A percentile compares a stretch with the other conserved stretches of the same genome.
Conservation (phyloP, 345 rosid genomes). For the Bretschneidera sinensis region DNA sequence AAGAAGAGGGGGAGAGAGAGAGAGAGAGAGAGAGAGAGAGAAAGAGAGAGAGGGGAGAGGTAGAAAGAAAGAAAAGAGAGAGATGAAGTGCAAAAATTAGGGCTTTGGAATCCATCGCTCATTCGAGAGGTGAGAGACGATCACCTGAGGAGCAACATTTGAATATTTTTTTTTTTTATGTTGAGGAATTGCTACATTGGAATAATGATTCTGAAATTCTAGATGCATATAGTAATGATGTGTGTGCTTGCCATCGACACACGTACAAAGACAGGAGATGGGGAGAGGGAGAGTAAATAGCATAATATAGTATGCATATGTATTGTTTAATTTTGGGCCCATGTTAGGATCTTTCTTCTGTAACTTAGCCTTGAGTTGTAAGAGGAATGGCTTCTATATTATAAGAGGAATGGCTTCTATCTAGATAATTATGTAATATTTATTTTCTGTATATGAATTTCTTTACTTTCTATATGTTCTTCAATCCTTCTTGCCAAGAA, state of each 20-base stretch:
- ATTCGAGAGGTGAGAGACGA: too few relatives aligned
- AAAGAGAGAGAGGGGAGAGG: too few relatives aligned
- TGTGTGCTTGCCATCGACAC: not conserved
- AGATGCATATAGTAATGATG: not conserved
- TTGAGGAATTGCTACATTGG: not conserved
- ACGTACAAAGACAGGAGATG: not conserved
- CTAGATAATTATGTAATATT: not conserved
- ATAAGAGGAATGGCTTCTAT: not conserved
- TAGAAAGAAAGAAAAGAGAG: too few relatives aligned
- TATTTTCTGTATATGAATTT: too few relatives aligned
- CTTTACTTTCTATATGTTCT: not conserved
- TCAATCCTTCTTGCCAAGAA: constrained; percentile 11
- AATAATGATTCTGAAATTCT: not conserved
- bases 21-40: too few relatives aligned
- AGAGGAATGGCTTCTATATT: not conserved
- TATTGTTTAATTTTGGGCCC: too few relatives aligned
- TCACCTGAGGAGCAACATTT: too few relatives aligned
- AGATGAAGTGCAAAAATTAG: too few relatives aligned
- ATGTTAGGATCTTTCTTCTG: not conserved
- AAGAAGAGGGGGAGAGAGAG: too few relatives aligned
- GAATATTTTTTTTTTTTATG: too few relatives aligned
- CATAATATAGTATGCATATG: too few relatives aligned
- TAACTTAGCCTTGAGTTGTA: not conserved
- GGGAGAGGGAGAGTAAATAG: not conserved
- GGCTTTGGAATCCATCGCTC: too few relatives aligned